These are phyloP conservation scores for Corylus avellana DNA, from an alignment of 306 rosid species.

Conservation along the genomic window DNA sequence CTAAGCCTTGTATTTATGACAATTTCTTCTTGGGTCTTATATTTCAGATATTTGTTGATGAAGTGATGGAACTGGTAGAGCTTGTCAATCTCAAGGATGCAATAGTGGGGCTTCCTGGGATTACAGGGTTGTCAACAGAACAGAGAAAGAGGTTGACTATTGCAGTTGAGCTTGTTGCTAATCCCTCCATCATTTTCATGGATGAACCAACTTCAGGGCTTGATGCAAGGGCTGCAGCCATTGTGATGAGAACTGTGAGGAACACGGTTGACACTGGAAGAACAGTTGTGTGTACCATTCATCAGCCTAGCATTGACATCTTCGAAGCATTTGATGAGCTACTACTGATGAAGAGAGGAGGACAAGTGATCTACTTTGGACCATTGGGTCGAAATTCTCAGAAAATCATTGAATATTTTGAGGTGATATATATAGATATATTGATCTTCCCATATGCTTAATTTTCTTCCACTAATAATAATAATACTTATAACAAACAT, in stretches of 20 bases:
- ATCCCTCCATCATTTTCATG: conserved; percentile 98
- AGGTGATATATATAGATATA: conserved; percentile 43
- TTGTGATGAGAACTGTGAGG: conserved; percentile 95
- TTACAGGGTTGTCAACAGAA: conserved; percentile 94
- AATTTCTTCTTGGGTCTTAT: background rate
- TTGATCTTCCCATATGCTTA: background rate
- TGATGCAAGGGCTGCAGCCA: conserved; percentile 99
- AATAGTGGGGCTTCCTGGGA: conserved; percentile 92
- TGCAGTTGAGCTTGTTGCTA: conserved; percentile 98
- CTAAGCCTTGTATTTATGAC: background rate
- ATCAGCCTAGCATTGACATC: conserved; percentile 98
- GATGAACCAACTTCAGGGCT: conserved; percentile 99
- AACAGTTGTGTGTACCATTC: conserved; percentile 99
- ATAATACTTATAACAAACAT: background rate
- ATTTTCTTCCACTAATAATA: background rate
- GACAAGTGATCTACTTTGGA: conserved; percentile 86
- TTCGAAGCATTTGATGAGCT: conserved; percentile 98
- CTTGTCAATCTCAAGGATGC: conserved; percentile 76
- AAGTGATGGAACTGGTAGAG: conserved; percentile 95
- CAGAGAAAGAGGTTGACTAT: conserved; percentile 91
- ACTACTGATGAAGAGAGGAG: conserved; percentile 90
- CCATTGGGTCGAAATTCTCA: conserved; percentile 85
- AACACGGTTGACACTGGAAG: conserved; percentile 99
- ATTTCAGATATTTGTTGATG: conserved; percentile 80
- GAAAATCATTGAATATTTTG: conserved; percentile 78